A percentile compares a stretch with the other conserved stretches of the same genome.
These are phyloP conservation scores for Talaromyces sp. DNA, from an alignment of 2,329 filamentous ascomycete species.

Conservation along the genomic window DNA sequence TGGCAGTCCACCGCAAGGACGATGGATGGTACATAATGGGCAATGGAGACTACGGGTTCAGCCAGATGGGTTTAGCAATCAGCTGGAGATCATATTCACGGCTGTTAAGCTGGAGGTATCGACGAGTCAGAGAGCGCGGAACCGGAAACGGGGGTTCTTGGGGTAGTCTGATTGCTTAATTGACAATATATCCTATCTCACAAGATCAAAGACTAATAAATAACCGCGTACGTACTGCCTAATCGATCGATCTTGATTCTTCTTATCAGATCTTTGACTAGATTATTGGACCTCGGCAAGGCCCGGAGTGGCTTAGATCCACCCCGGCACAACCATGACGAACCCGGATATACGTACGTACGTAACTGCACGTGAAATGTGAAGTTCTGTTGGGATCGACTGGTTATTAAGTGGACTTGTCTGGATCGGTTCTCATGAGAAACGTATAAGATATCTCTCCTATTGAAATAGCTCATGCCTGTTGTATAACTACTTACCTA, in stretches of 20 bases:
- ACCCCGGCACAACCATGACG: neutral
- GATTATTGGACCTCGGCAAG: conserved; percentile 4
- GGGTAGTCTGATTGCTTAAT: neutral
- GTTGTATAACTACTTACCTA: too few relatives aligned
- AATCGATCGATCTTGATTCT: neutral
- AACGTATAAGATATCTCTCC: neutral
- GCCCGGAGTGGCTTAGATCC: neutral
- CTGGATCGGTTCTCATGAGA: neutral
- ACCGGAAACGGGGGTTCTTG: conserved; percentile 65
- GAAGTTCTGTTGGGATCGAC: neutral
- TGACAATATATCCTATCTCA: too few relatives aligned
- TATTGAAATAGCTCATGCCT: too few relatives aligned
- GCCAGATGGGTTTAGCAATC: conserved; percentile 42
- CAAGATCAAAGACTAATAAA: too few relatives aligned
- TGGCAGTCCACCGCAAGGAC: conserved; percentile 10
- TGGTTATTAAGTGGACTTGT: neutral
- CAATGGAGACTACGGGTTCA: conserved; percentile 73
- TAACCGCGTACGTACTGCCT: neutral
- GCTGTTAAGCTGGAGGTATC: conserved; percentile 75
- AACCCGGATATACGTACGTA: neutral
- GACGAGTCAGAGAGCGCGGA: conserved; percentile 65
- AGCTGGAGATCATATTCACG: conserved; percentile 66
- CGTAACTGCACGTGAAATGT: neutral
- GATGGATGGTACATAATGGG: conserved; percentile 65
- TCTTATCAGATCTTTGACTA: neutral